Conservation (phyloP, 306 rosid species). For the Fragaria iinumae region DNA sequence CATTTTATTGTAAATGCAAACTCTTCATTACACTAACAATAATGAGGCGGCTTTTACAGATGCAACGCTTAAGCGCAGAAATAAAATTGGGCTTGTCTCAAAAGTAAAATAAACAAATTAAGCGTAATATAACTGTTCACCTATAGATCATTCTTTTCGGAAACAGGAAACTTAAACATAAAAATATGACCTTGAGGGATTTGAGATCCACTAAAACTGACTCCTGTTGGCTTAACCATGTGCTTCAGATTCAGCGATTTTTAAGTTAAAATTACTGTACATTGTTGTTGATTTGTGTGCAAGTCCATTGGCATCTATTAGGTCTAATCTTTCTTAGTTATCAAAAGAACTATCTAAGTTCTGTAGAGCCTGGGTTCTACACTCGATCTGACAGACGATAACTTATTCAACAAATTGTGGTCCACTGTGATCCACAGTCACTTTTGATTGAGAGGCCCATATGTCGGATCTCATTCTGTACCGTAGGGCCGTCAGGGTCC, state of each 20-base stretch:
- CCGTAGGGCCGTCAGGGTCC: background rate
- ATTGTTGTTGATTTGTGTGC: background rate
- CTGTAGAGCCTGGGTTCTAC: background rate
- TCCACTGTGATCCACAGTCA: background rate
- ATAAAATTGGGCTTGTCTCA: background rate
- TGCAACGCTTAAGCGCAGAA: background rate
- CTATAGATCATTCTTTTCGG: background rate
- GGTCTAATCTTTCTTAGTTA: background rate
- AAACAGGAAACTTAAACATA: background rate
- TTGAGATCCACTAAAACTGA: background rate
- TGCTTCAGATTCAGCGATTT: background rate
- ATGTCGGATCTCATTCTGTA: background rate
- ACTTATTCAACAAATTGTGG: background rate
- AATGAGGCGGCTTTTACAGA: background rate
- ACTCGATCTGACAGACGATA: background rate
- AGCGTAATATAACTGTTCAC: background rate
- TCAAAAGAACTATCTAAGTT: background rate
- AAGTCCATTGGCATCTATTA: background rate
- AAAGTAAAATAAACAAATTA: background rate
- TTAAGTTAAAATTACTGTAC: background rate
- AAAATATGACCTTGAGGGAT: background rate
- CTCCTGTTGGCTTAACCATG: background rate
- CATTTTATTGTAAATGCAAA: constrained; percentile 1
- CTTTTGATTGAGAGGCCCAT: background rate
- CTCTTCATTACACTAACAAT: background rate